Conservation (phyloP, 495 filamentous ascomycete species). For the Lophiotrema nucula region DNA sequence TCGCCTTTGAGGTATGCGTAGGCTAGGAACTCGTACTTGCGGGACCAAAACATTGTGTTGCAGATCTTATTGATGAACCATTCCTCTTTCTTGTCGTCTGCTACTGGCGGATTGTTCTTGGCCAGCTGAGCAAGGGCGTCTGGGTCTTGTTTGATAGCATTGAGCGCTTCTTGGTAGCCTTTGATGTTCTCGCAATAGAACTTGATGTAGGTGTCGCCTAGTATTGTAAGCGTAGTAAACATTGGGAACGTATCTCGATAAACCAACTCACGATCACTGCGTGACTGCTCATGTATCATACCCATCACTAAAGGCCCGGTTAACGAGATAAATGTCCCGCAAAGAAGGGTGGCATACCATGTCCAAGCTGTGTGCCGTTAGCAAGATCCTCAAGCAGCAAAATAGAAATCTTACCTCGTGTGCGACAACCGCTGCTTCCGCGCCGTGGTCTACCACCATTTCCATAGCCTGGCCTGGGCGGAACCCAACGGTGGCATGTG, state of each 20-base stretch:
- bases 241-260: not conserved
- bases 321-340: no score
- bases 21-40: not conserved
- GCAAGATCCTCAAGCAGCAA: no score
- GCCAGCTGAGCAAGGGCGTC: no score
- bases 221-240: not conserved
- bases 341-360: no score
- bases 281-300: not conserved
- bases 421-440: not conserved
- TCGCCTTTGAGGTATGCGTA: not conserved
- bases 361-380: no score
- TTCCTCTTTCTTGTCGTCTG: not conserved
- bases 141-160: not conserved
- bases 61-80: not conserved
- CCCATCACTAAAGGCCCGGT: no score
- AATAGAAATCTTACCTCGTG: not conserved
- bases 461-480: not conserved
- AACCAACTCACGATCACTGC: not conserved
- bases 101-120: no score
- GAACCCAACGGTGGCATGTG: no score
- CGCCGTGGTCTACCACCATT: not conserved
- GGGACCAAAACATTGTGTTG: not conserved
- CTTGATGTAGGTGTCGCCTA: not conserved
- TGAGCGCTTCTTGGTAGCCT: not conserved
- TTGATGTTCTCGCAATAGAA: not conserved